A percentile compares a stretch with the other conserved stretches of the same genome.
Conservation (phyloP, 352 stramenopile genomes). For the Phytophthora idaei region DNA sequence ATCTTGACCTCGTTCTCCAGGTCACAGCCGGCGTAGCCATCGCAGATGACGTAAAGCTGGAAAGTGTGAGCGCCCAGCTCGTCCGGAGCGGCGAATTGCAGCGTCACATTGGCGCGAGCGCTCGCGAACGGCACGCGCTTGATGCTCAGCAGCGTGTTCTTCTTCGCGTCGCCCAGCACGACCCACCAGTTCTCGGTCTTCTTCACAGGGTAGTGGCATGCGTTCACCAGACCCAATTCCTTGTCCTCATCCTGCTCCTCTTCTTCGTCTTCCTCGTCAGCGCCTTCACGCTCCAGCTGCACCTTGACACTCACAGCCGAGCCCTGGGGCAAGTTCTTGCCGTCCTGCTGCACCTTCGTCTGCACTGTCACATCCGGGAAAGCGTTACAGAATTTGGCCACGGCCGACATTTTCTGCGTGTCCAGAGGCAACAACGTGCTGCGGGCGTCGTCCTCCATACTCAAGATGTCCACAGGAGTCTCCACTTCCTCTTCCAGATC, state of each 20-base stretch:
- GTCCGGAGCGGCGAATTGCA: constrained; percentile 97
- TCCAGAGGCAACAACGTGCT: constrained; percentile 87
- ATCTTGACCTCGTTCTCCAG: constrained; percentile 95
- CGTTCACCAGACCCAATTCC: constrained; percentile 72
- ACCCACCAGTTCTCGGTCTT: constrained; percentile 99
- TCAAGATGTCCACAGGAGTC: constrained; percentile 87
- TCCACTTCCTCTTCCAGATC: constrained; percentile 76
- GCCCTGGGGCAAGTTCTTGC: constrained; percentile 90
- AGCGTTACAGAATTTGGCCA: constrained; percentile 99
- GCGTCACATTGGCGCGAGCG: constrained; percentile 74
- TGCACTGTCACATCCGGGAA: constrained; percentile 98
- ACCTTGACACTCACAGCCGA: constrained; percentile 91
- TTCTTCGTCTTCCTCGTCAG: constrained; percentile 92
- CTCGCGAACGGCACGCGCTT: constrained; percentile 95
- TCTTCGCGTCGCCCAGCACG: constrained; percentile 95
- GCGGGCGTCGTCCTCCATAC: constrained; percentile 93
- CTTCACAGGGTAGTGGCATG: constrained; percentile 74
- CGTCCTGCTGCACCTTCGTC: constrained; percentile 91
- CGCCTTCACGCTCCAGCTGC: constrained; percentile 92
- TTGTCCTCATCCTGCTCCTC: constrained; percentile 46
- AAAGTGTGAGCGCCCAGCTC: constrained; percentile 94
- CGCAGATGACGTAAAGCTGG: constrained; percentile 99
- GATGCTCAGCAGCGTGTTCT: constrained; percentile 97
- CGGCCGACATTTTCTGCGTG: constrained; percentile 94
- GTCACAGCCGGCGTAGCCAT: constrained; percentile 98